phyloP scores from a whole-genome alignment of 208 protist species.

The Acanthamoeba sp. region DNA sequence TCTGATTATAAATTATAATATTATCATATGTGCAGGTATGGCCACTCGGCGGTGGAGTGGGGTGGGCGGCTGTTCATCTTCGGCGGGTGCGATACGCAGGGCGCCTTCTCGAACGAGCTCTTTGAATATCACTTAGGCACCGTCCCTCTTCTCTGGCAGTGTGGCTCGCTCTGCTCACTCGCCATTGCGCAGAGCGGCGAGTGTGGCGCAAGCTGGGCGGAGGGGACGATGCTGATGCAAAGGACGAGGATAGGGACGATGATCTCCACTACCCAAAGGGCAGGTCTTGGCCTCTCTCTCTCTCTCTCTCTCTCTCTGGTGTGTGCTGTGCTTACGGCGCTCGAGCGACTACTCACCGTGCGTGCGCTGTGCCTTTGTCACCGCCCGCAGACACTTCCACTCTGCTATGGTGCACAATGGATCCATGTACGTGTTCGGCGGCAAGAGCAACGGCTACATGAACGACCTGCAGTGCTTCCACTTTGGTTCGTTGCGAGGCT shows the following conservation, averaged over 20 bases:
- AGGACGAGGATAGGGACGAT: neutral
- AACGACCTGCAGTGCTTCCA: constrained; percentile 48
- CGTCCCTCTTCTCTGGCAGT: neutral
- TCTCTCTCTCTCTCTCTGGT: neutral
- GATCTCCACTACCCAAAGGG: neutral
- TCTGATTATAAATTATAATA: neutral
- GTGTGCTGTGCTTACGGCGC: no score
- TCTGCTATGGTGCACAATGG: neutral
- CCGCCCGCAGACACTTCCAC: constrained; percentile 58
- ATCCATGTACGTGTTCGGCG: constrained; percentile 63
- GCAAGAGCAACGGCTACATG: constrained; percentile 74
- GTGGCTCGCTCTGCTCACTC: neutral
- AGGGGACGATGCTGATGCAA: neutral
- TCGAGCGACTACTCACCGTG: neutral
- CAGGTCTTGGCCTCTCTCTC: neutral
- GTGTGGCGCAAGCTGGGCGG: constrained; percentile 40
- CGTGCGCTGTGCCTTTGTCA: no score
- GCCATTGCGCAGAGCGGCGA: neutral
- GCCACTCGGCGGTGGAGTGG: constrained; percentile 50
- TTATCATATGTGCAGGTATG: constrained; percentile 34
- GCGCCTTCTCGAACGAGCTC: constrained; percentile 41
- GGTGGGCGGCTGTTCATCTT: constrained; percentile 53
- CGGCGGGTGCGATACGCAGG: constrained; percentile 54
- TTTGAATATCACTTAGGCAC: neutral
- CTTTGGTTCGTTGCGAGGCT: constrained; percentile 71